Conservation (phyloP, 345 rosid genomes). For the Capsella bursapastoris region DNA sequence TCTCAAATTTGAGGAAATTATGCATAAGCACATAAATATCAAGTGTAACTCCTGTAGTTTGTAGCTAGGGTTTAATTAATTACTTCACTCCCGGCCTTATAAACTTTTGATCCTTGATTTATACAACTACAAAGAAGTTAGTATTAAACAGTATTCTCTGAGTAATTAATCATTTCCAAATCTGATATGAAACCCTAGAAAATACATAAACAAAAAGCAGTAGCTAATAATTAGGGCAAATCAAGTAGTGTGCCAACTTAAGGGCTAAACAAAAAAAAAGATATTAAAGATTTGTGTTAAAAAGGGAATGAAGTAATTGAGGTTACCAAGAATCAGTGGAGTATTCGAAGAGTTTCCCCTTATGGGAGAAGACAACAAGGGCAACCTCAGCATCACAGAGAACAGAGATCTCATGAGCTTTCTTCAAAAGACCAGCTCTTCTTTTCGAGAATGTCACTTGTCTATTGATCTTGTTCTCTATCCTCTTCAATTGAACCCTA, state of each 20-base stretch:
- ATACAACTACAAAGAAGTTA: not conserved
- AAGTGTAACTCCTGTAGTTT: not conserved
- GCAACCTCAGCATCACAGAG: conserved; percentile 83
- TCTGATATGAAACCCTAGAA: conserved; percentile 12
- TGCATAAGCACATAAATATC: not conserved
- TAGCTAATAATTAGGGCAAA: conserved; percentile 42
- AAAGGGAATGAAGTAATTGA: not conserved
- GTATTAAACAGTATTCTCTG: not conserved
- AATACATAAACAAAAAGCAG: conserved; percentile 24
- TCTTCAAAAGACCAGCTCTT: conserved; percentile 74
- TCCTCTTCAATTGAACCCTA: conserved; percentile 87
- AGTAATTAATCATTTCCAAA: not conserved
- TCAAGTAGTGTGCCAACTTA: conserved; percentile 16
- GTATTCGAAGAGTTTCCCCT: conserved; percentile 79
- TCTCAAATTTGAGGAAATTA: not conserved
- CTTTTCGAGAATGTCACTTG: conserved; percentile 84
- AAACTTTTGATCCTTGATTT: not conserved
- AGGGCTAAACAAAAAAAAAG: not conserved
- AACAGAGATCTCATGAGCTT: conserved; percentile 86
- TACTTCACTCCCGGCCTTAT: not conserved
- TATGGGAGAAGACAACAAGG: conserved; percentile 75
- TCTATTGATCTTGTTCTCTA: conserved; percentile 81
- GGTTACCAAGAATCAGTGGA: conserved; percentile 65
- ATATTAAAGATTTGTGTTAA: not conserved
- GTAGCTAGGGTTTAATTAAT: conserved; percentile 16